A percentile compares a stretch with the other conserved stretches of the same genome.
These are phyloP conservation scores for Aspergillus tanneri DNA, from an alignment of 2,329 filamentous ascomycete genomes.

Conservation along the genomic window DNA sequence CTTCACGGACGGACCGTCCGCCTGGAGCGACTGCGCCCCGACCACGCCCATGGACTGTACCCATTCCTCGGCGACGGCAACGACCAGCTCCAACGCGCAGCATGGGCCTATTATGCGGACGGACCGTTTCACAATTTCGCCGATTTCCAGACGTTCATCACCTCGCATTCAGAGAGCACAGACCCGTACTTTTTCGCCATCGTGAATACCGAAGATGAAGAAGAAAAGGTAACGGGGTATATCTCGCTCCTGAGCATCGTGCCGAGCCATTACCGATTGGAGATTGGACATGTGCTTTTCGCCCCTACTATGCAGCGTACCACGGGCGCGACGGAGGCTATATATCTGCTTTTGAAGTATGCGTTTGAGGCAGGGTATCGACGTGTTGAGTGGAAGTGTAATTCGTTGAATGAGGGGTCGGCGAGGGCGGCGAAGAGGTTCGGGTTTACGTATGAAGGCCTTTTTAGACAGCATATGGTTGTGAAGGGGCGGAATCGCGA, in stretches of 20 bases:
- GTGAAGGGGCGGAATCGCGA: slow-evolving; percentile 58
- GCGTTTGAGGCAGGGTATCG: slow-evolving; percentile 56
- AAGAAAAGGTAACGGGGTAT: not conserved
- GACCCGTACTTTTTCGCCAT: no score
- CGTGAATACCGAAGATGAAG: not conserved
- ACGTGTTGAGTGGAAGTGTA: slow-evolving; percentile 65
- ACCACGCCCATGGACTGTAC: no score
- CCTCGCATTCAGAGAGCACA: no score
- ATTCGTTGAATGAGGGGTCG: slow-evolving; percentile 56
- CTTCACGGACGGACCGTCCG: no score
- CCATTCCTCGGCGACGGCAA: no score
- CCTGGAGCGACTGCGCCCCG: no score
- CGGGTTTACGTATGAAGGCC: slow-evolving; percentile 60
- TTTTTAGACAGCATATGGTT: slow-evolving; percentile 63
- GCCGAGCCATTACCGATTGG: not conserved
- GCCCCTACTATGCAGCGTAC: not conserved
- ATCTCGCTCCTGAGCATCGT: slow-evolving; percentile 2
- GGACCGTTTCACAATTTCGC: no score
- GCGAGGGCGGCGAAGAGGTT: slow-evolving; percentile 56
- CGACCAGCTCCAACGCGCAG: no score
- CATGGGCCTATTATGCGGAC: no score
- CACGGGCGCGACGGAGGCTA: not conserved
- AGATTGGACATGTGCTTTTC: slow-evolving; percentile 4
- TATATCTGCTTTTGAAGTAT: slow-evolving; percentile 47
- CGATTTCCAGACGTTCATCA: no score